A percentile compares a stretch with the other conserved stretches of the same genome.
Evolutionary conservation across 768 basidiomycete species (phyloP).

Genomic region (Asterophora lycoperdoides): DNA sequence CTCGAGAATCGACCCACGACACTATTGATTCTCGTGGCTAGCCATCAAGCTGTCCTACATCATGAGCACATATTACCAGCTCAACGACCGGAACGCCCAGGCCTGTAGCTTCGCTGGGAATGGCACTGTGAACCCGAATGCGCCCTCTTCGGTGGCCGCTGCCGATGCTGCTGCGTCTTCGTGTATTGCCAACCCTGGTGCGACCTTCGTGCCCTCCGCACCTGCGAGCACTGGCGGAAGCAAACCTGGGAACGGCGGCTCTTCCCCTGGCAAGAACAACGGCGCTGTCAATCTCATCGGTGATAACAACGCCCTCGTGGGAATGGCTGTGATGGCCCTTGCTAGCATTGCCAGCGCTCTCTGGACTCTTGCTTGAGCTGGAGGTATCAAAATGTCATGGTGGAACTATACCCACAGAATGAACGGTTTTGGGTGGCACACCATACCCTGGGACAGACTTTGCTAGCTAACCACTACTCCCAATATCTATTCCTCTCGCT

Average conservation of each 20-base stretch:
- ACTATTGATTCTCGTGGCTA: conserved; percentile 23
- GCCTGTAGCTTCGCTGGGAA: conserved; percentile 84
- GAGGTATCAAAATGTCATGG: conserved; percentile 6
- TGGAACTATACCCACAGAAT: not conserved
- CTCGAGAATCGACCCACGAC: conserved; percentile 1
- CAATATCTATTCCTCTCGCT: conserved; percentile 10
- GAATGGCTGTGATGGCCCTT: conserved; percentile 32
- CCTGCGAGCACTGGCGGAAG: conserved; percentile 27
- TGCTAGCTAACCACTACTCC: conserved; percentile 11
- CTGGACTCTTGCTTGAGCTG: conserved; percentile 38
- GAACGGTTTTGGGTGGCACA: not conserved
- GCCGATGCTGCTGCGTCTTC: conserved; percentile 58
- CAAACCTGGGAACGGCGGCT: conserved; percentile 10
- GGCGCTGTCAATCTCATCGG: conserved; percentile 18
- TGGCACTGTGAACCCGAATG: conserved; percentile 63
- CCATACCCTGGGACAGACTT: conserved; percentile 9
- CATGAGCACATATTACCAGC: conserved; percentile 75
- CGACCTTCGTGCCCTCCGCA: conserved; percentile 60
- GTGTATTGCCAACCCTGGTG: conserved; percentile 59
- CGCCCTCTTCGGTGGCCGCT: conserved; percentile 44
- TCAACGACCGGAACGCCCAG: conserved; percentile 48
- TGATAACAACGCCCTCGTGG: conserved; percentile 31
- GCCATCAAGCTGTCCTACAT: conserved; percentile 79
- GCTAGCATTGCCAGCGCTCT: conserved; percentile 38
- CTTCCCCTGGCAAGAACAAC: conserved; percentile 19